These are phyloP conservation scores for Yamadazyma membranifaciens DNA, from an alignment of 1,139 yeast species.

Conservation along the genomic window DNA sequence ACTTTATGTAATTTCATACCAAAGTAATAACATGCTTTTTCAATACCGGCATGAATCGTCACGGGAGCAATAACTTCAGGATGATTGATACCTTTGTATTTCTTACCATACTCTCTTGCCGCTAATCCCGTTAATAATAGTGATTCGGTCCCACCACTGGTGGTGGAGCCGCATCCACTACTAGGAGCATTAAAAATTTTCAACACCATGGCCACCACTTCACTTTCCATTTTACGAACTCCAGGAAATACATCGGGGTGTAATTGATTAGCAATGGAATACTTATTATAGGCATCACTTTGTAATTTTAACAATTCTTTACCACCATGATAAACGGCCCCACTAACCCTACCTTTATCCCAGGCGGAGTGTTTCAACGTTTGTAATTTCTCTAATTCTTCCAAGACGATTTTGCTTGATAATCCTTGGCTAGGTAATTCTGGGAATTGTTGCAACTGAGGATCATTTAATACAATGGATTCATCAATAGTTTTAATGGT, in stretches of 20 bases:
- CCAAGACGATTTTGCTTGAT: conserved; percentile 36
- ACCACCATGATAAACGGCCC: conserved; percentile 97
- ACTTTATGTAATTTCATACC: conserved; percentile 83
- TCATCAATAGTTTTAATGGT: conserved; percentile 51
- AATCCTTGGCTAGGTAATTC: conserved; percentile 61
- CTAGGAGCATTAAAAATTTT: conserved; percentile 73
- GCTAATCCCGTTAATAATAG: conserved; percentile 80
- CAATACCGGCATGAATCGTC: conserved; percentile 93
- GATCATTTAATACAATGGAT: conserved; percentile 53
- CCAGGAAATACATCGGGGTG: conserved; percentile 99
- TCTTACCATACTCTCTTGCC: conserved; percentile 68
- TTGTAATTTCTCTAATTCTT: conserved; percentile 49
- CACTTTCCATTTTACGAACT: conserved; percentile 93
- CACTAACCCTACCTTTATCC: conserved; percentile 83
- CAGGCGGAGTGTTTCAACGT: conserved; percentile 69
- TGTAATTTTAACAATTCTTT: conserved; percentile 69
- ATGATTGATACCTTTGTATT: conserved; percentile 55
- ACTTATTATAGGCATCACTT: conserved; percentile 70
- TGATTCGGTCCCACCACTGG: conserved; percentile 98
- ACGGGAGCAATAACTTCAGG: conserved; percentile 91
- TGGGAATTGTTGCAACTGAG: conserved; percentile 44
- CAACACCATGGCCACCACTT: conserved; percentile 89
- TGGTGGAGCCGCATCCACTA: conserved; percentile 80
- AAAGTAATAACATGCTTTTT: conserved; percentile 90
- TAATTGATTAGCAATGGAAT: conserved; percentile 86